Evolutionary conservation across 208 protist species (phyloP).

Genomic region (Trichomonas gallinae): DNA sequence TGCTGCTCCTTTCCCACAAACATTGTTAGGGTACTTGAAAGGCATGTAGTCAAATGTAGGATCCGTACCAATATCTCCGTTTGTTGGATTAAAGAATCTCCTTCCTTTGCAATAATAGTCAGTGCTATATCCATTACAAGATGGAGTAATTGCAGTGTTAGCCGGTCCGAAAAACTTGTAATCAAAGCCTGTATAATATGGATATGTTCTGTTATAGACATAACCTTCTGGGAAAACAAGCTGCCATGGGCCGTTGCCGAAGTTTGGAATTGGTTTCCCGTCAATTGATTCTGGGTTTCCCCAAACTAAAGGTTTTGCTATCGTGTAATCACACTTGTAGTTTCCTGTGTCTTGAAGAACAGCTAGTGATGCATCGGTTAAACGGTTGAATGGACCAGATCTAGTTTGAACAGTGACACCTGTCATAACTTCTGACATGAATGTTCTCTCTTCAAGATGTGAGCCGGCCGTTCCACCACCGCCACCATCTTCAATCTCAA

Average conservation of each 20-base stretch:
- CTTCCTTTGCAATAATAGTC: too few species aligned
- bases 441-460: not conserved
- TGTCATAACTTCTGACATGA: not conserved
- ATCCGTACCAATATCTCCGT: too few species aligned
- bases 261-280: not conserved
- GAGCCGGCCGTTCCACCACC: not conserved
- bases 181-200: not conserved
- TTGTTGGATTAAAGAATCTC: too few species aligned
- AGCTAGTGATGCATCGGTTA: not conserved
- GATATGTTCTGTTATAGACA: not conserved
- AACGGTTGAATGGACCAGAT: not conserved
- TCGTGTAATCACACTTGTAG: not conserved
- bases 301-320: not conserved
- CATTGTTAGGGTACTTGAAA: too few species aligned
- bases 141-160: too few species aligned
- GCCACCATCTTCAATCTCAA: not conserved
- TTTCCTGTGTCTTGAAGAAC: not conserved
- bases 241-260: not conserved
- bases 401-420: not conserved
- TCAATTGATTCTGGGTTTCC: not conserved
- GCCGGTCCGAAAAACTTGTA: not conserved
- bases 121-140: not conserved
- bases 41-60: too few species aligned
- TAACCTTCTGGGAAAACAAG: not conserved
- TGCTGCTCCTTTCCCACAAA: too few species aligned